A percentile compares a stretch with the other conserved stretches of the same genome.
phyloP scores from a whole-genome alignment of 345 rosid genomes.

The Brassica napus region Da-Ae NC_063436.1:9092001-9092500 shows the following conservation, averaged over 20 bases:
- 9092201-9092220: neutral
- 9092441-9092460: neutral
- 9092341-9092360: constrained; percentile 1
- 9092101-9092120: neutral
- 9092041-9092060: neutral
- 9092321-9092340: neutral
- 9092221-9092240: neutral
- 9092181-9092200: neutral
- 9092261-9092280: neutral
- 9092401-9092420: neutral
- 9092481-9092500: neutral
- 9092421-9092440: neutral
- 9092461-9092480: neutral
- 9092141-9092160: neutral
- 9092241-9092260: neutral
- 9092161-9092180: neutral
- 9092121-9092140: neutral
- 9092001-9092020: neutral
- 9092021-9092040: too few relatives aligned
- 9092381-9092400: constrained; percentile 7
- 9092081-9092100: neutral
- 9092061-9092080: neutral
- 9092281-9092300: neutral
- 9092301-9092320: neutral
- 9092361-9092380: neutral